Evolutionary conservation across 129 eudicot species (phyloP).

Genomic region (Ambrosia artemisiifolia): DNA sequence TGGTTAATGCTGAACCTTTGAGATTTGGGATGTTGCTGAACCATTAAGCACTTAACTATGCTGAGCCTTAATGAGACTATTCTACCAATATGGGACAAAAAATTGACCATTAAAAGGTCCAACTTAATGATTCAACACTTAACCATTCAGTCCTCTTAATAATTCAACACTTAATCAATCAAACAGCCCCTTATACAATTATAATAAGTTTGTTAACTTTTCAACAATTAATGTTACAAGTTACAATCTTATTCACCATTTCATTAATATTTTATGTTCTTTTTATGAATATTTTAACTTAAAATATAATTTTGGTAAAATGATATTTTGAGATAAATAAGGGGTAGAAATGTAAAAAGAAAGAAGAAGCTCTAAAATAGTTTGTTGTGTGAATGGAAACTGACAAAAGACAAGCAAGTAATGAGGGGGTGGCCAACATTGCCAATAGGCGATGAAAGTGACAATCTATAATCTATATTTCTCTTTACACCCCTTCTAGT

Average conservation of each 20-base stretch:
- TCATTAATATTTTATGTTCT: background rate
- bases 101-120: too few relatives aligned
- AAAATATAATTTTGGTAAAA: background rate
- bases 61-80: too few relatives aligned
- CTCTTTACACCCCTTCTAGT: conserved; percentile 24
- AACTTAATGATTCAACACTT: too few relatives aligned
- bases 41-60: too few relatives aligned
- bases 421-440: conserved; percentile 33
- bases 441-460: conserved; percentile 33
- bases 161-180: too few relatives aligned
- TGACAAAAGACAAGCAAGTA: conserved; percentile 34
- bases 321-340: background rate
- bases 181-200: too few relatives aligned
- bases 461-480: conserved; percentile 19
- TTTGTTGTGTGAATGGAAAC: conserved; percentile 12
- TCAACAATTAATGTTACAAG: background rate
- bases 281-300: background rate
- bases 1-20: too few relatives aligned
- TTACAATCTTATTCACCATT: too few relatives aligned
- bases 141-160: too few relatives aligned
- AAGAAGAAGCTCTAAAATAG: conserved; percentile 9
- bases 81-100: too few relatives aligned
- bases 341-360: conserved; percentile 11
- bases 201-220: background rate
- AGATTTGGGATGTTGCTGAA: too few relatives aligned